A percentile compares a stretch with the other conserved stretches of the same genome.
Evolutionary conservation across 305 asterid species (phyloP).

Genomic region (Euphrasia arctica): DNA sequence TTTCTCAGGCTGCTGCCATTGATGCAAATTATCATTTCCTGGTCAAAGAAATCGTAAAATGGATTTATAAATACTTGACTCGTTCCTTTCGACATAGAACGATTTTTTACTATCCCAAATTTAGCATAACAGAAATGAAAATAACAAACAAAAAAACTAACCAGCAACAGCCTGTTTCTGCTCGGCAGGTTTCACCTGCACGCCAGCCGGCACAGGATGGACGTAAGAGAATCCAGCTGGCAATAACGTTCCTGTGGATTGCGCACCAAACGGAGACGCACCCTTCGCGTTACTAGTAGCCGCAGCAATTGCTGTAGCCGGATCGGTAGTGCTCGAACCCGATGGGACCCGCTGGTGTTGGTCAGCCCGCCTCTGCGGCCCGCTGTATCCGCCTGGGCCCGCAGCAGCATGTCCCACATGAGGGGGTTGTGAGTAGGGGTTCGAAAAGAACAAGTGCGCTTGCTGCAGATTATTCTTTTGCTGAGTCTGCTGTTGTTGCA

Average conservation of each 20-base stretch:
- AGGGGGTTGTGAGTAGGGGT: slow-evolving; percentile 51
- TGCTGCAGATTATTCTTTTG: slow-evolving; percentile 50
- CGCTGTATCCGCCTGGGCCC: slow-evolving; percentile 51
- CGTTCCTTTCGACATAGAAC: slow-evolving; percentile 12
- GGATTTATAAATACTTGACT: slow-evolving; percentile 32
- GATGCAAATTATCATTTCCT: slow-evolving; percentile 82
- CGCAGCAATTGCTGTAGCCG: slow-evolving; percentile 90
- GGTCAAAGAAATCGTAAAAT: slow-evolving; percentile 46
- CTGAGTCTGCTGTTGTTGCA: slow-evolving; percentile 49
- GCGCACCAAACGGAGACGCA: slow-evolving; percentile 56
- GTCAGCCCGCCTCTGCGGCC: slow-evolving; percentile 56
- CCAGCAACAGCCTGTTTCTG: slow-evolving; percentile 80
- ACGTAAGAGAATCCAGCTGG: slow-evolving; percentile 71
- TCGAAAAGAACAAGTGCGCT: slow-evolving; percentile 63
- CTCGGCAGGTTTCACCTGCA: slow-evolving; percentile 73
- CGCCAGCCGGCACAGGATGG: slow-evolving; percentile 65
- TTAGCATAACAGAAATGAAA: neutral
- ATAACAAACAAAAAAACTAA: slow-evolving; percentile 33
- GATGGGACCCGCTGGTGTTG: slow-evolving; percentile 49
- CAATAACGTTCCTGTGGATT: slow-evolving; percentile 48
- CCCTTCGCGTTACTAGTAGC: slow-evolving; percentile 65
- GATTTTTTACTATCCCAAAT: neutral
- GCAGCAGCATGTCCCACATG: slow-evolving; percentile 41
- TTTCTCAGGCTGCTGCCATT: slow-evolving; percentile 94
- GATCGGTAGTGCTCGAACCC: slow-evolving; percentile 61